phyloP scores from a whole-genome alignment of 495 filamentous ascomycete species.

The Podospora australis region DNA sequence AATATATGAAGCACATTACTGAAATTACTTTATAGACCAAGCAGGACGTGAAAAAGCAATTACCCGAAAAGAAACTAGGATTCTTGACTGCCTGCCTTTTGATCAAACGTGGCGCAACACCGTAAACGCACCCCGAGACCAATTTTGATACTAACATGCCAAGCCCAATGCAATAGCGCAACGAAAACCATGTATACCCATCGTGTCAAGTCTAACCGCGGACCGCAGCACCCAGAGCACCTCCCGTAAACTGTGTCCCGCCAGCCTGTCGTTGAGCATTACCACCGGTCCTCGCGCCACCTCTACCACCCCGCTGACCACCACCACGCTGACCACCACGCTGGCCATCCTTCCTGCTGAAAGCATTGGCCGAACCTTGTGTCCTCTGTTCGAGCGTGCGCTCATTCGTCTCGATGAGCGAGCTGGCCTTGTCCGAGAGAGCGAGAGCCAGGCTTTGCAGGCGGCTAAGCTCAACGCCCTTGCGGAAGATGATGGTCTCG shows the following conservation, averaged over 20 bases:
- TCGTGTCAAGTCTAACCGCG: constrained; percentile 34
- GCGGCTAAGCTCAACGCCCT: constrained; percentile 94
- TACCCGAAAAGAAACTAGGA: constrained; percentile 5
- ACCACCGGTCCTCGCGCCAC: constrained; percentile 52
- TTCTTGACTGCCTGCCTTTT: constrained; percentile 21
- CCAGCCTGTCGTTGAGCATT: constrained; percentile 50
- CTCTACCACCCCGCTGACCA: constrained; percentile 59
- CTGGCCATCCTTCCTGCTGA: constrained; percentile 77
- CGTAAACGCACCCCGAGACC: constrained; percentile 17
- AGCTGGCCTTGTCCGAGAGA: constrained; percentile 89
- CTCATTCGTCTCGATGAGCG: constrained; percentile 94
- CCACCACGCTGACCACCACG: constrained; percentile 67
- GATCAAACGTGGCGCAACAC: constrained; percentile 18
- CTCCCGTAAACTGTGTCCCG: constrained; percentile 53
- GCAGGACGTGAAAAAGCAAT: not conserved
- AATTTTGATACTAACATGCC: constrained; percentile 26
- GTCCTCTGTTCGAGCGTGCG: constrained; percentile 94
- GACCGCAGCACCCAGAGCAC: constrained; percentile 50
- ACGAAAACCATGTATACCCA: constrained; percentile 20
- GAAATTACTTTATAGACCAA: no score
- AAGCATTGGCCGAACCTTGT: constrained; percentile 89
- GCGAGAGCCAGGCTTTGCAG: constrained; percentile 93
- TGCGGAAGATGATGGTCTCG: constrained; percentile 95
- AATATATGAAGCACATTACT: no score
- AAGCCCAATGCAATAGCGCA: constrained; percentile 29